Evolutionary conservation across 2,329 filamentous ascomycete species (phyloP), one percentile per base, ranked within the genome.

Genomic region (Arthrobotrys iridis): DNA sequence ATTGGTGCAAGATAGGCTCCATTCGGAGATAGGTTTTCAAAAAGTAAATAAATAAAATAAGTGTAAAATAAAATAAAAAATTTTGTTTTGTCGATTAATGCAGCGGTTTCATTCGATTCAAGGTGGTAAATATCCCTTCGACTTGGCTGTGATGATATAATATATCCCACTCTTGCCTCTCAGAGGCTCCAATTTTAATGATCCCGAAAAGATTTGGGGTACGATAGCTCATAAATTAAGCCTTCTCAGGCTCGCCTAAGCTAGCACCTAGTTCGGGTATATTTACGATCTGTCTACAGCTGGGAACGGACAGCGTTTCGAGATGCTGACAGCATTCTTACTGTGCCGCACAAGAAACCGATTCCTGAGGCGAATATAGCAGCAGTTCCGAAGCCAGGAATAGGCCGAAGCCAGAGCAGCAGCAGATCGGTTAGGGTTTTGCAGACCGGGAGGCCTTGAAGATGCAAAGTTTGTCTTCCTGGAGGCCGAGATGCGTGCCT

Each of bases 381-480:
- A 40, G 15, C 35, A 40, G 35, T n/a, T n/a, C n/a, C 35, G 35
- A 40, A n/a, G 11, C 10, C 35, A n/a, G 18, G 18, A 22, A 37
- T 37, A 18, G 20, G 30, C 7, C 35, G 35, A n/a, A n/a, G n/a
- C n/a, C n/a, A n/a, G n/a, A n/a, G n/a, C n/a, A n/a, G n/a, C n/a
- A n/a, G 35, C 35, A 40, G 15, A 13, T 15, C 15, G 7, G n/a
- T 5, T 15, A 40, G 35, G 35, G n/a, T 10, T 15, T 40, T 10
- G 35, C 4, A n/a, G 28, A 10, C 28, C 28, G 10, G 28, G 7
- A 40, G 35, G 11, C 35, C 35, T 40, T n/a, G 35, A 40, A 40
- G 35, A 64, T 50, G 59, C 59, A 52, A 24, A 15, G 59, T 64
- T 68, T 60, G 64, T 68, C 35, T 30, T 58, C 24, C 26, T n/a